phyloP scores from a whole-genome alignment of 2,329 filamentous ascomycete genomes.

The Raffaelea arxii region DNA sequence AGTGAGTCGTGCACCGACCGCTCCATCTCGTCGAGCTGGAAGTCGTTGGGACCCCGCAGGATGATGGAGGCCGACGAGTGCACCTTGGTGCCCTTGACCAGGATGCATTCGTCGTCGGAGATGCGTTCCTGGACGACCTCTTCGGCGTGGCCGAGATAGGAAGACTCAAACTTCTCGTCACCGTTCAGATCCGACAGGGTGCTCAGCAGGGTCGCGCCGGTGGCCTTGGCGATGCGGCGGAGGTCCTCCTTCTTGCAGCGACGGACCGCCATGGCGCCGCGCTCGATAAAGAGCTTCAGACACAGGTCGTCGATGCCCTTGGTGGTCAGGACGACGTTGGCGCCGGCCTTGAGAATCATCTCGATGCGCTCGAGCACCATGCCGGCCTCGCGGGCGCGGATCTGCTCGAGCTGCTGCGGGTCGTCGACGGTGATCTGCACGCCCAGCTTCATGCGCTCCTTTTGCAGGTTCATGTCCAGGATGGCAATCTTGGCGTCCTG shows the following conservation, averaged over 20 bases:
- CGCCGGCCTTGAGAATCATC: slow-evolving; percentile 94
- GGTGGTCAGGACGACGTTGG: slow-evolving; percentile 92
- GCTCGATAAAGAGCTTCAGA: slow-evolving; percentile 89
- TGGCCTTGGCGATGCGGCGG: slow-evolving; percentile 88
- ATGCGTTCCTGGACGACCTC: slow-evolving; percentile 98
- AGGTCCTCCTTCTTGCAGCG: slow-evolving; percentile 98
- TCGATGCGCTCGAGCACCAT: slow-evolving; percentile 92
- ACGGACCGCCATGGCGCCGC: slow-evolving; percentile 88
- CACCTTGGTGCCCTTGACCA: slow-evolving; percentile 91
- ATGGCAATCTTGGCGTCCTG: slow-evolving; percentile 93
- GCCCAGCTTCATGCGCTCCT: slow-evolving; percentile 98
- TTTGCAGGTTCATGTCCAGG: slow-evolving; percentile 96
- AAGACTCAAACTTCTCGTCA: slow-evolving; percentile 90
- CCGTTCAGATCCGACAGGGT: slow-evolving; percentile 94
- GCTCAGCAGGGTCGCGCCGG: slow-evolving; percentile 85
- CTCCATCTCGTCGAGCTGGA: slow-evolving; percentile 97
- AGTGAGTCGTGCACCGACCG: slow-evolving; percentile 94
- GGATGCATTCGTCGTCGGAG: slow-evolving; percentile 95
- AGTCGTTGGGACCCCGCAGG: slow-evolving; percentile 91
- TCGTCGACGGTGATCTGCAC: slow-evolving; percentile 98
- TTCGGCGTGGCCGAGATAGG: slow-evolving; percentile 81
- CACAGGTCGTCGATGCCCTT: slow-evolving; percentile 98
- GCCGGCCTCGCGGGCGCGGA: slow-evolving; percentile 81
- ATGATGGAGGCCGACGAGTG: slow-evolving; percentile 94
- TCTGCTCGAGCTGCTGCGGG: slow-evolving; percentile 94